These are phyloP conservation scores for Trematosphaeria pertusa DNA, from an alignment of 2,329 filamentous ascomycete species.

Conservation along the genomic window DNA sequence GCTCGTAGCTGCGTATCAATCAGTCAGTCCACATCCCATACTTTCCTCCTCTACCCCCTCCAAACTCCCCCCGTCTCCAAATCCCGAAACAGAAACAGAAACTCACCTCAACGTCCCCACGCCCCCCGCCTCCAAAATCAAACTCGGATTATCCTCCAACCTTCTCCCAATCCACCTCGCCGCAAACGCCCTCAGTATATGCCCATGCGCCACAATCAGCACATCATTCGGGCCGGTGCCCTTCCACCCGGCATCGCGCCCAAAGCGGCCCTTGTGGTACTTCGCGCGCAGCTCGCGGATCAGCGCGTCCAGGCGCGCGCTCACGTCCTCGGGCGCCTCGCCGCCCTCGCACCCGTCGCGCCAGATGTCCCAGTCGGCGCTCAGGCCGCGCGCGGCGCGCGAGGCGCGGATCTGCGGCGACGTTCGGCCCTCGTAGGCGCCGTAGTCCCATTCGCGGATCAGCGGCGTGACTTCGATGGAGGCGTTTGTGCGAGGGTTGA, in stretches of 20 bases:
- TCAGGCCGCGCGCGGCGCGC: slow-evolving; percentile 58
- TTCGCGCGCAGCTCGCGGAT: slow-evolving; percentile 74
- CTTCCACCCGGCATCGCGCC: slow-evolving; percentile 60
- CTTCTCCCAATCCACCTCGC: slow-evolving; percentile 82
- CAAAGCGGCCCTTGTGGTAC: slow-evolving; percentile 58
- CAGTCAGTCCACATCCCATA: slow-evolving; percentile 5
- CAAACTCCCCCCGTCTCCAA: background rate
- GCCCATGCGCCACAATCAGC: slow-evolving; percentile 85
- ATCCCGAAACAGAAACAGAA: background rate
- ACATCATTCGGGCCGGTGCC: slow-evolving; percentile 65
- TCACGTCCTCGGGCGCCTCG: slow-evolving; percentile 79
- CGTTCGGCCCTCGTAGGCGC: slow-evolving; percentile 66
- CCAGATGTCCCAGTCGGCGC: slow-evolving; percentile 82
- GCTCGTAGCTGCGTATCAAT: slow-evolving; percentile 53
- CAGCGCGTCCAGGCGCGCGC: slow-evolving; percentile 73
- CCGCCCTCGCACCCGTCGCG: slow-evolving; percentile 82
- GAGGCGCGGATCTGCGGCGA: slow-evolving; percentile 57
- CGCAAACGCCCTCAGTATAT: slow-evolving; percentile 86
- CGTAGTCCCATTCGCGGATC: slow-evolving; percentile 69
- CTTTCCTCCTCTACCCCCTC: too few relatives aligned
- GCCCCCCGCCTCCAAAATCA: slow-evolving; percentile 75
- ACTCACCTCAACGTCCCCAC: slow-evolving; percentile 57
- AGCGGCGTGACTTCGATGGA: slow-evolving; percentile 58
- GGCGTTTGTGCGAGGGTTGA: slow-evolving; percentile 46
- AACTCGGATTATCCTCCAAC: slow-evolving; percentile 75